phyloP scores from a whole-genome alignment of 1,284 basidiomycete species.

The Amylostereum areolatum region DNA sequence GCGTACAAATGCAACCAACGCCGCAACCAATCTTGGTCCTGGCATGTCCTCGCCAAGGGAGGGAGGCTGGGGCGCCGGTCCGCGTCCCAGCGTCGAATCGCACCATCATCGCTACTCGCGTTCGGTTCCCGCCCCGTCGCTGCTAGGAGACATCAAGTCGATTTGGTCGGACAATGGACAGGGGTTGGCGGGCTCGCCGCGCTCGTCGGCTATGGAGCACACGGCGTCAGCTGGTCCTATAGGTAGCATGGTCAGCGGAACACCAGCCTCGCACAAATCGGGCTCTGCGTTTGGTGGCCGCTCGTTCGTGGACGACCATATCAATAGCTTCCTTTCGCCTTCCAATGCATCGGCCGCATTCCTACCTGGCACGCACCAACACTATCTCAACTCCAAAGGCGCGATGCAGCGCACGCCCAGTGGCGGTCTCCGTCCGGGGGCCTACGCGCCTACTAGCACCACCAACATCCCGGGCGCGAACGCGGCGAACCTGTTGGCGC shows the following conservation, averaged over 20 bases:
- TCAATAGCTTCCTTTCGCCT: slow-evolving; percentile 26
- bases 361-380: slow-evolving; percentile 58
- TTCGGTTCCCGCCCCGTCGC: slow-evolving; percentile 68
- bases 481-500: slow-evolving; percentile 18
- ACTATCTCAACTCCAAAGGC: slow-evolving; percentile 50
- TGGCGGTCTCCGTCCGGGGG: slow-evolving; percentile 17
- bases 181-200: slow-evolving; percentile 12
- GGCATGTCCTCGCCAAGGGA: slow-evolving; percentile 11
- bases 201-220: slow-evolving; percentile 12
- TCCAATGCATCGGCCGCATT: slow-evolving; percentile 75
- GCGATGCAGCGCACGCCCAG: slow-evolving; percentile 17
- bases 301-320: slow-evolving; percentile 30
- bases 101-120: slow-evolving; percentile 67
- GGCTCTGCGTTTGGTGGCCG: slow-evolving; percentile 30
- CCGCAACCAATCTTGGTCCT: slow-evolving; percentile 17
- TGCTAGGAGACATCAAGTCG: slow-evolving; percentile 66
- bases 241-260: slow-evolving; percentile 34
- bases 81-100: slow-evolving; percentile 27
- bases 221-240: slow-evolving; percentile 6
- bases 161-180: slow-evolving; percentile 55
- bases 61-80: slow-evolving; percentile 13
- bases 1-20: slow-evolving; percentile 49
- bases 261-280: slow-evolving; percentile 42
- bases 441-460: slow-evolving; percentile 16
- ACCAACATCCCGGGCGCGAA: slow-evolving; percentile 13